Conservation (phyloP, 257 asterid genomes). For the Primulina tabacum region DNA sequence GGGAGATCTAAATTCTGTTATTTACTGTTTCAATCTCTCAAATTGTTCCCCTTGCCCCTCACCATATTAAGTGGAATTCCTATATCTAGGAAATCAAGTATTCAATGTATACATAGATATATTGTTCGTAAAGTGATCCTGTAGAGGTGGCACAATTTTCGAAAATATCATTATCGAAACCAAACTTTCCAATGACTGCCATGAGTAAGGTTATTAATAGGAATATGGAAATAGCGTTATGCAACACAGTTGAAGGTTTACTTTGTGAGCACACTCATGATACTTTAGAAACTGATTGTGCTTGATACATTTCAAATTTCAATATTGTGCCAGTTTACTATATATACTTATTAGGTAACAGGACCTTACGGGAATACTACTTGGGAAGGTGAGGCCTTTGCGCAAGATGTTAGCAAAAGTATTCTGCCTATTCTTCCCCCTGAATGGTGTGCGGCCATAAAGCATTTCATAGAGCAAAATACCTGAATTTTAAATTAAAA, state of each 20-base stretch:
- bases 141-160: not conserved
- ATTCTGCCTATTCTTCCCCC: constrained; percentile 61
- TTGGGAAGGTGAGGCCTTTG: constrained; percentile 96
- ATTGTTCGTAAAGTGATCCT: not conserved
- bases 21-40: not conserved
- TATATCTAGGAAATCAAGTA: too few relatives aligned
- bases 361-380: constrained; percentile 76
- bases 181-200: not conserved
- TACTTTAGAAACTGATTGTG: too few relatives aligned
- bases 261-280: not conserved
- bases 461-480: constrained; percentile 59
- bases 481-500: constrained; percentile 34
- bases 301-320: not conserved
- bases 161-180: not conserved
- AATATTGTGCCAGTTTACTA: not conserved
- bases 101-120: too few relatives aligned
- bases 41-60: not conserved
- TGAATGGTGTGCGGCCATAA: constrained; percentile 59
- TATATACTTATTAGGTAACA: not conserved
- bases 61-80: not conserved
- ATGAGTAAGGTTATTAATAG: not conserved
- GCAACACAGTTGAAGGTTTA: not conserved
- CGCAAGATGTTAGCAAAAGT: constrained; percentile 62
- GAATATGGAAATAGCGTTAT: not conserved
- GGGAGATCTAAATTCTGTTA: not conserved